Evolutionary conservation across 805 yeast genomes (phyloP), one percentile per base, ranked within the genome.

Genomic region (Tetrapisispora fleetii): DNA sequence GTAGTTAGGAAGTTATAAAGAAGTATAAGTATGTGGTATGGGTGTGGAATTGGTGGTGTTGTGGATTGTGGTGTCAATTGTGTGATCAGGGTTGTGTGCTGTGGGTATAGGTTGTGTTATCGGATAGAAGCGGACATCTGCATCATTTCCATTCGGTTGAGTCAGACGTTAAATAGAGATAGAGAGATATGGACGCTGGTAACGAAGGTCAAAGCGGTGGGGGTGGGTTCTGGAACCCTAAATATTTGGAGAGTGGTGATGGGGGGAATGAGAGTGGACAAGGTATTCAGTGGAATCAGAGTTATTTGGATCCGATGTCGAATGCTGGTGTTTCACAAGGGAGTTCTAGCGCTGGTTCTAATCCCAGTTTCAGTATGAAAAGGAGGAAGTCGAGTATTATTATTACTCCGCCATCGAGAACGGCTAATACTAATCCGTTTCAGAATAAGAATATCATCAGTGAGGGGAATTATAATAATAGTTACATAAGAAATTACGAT

Each of bases 401-500:
- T 38, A 57, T 67, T 17, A 45, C 48, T 19, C 76, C 76, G 2
- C 77, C 77, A 16, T 58, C 71, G 2, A 62, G 77, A 53, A 74
- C 73, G 0, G 72, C 73, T 2, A 75, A 69, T 14, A 75, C 76
- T 5, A 64, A 63, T 22, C 67, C 69, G 9, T 63, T 57, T 36
- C 64, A 67, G 46, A 69, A 62, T 49, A 27, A 45, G 10, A 39
- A 45, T 38, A 28, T 36, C 17, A 21, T 37, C 37, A 28, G 37
- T 38, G 33, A 30, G 16, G 33, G 40, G 17, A 41, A 41, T 32
- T 41, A 30, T 14, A 41, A 41, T 33, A 36, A 43, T n/a, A 43
- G 46, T 43, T 36, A 43, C 22, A 17, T 43, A 21, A 43, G 24
- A 22, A 43, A 41, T 41, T 41, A 41, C 21, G 44, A 41, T 30